Evolutionary conservation across 306 rosid genomes (phyloP).

Genomic region (Cicer yamashitae): DNA sequence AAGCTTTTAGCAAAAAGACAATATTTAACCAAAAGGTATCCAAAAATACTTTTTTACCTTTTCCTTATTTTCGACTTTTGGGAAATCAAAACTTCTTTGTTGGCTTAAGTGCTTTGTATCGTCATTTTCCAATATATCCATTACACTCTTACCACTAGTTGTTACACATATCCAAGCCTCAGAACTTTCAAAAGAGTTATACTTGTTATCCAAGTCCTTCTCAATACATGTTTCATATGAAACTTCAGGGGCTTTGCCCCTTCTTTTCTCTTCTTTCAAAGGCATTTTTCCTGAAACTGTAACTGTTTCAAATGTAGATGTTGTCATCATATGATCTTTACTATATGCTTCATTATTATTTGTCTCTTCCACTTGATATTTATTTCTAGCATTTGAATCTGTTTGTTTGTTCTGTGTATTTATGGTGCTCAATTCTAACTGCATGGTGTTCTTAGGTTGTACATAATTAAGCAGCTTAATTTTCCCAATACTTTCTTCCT

Average conservation of each 20-base stretch:
- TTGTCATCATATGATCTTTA: conserved; percentile 31
- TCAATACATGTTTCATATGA: conserved; percentile 29
- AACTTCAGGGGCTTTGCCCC: conserved; percentile 37
- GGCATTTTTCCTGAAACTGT: conserved; percentile 42
- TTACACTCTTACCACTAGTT: conserved; percentile 56
- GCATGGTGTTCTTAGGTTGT: no score
- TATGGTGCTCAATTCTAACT: no score
- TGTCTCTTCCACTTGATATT: conserved; percentile 47
- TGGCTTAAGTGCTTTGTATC: conserved; percentile 41
- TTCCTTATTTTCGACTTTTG: conserved; percentile 45
- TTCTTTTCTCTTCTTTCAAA: conserved; percentile 38
- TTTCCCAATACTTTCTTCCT: no score
- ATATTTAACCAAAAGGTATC: conserved; percentile 35
- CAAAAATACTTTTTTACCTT: conserved; percentile 53
- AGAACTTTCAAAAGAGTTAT: conserved; percentile 48
- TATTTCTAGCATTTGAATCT: conserved; percentile 38
- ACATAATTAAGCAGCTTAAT: no score
- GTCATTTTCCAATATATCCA: conserved; percentile 44
- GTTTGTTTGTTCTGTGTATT: conserved; percentile 31
- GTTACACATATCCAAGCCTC: conserved; percentile 69
- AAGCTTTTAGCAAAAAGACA: no score
- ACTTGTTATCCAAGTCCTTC: conserved; percentile 42
- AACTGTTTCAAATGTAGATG: conserved; percentile 40
- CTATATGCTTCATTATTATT: conserved; percentile 36
- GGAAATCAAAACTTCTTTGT: conserved; percentile 45